Base-by-base conservation (phyloP, 1,139 yeast species). In the Pneumocystis jirovecii region DNA sequence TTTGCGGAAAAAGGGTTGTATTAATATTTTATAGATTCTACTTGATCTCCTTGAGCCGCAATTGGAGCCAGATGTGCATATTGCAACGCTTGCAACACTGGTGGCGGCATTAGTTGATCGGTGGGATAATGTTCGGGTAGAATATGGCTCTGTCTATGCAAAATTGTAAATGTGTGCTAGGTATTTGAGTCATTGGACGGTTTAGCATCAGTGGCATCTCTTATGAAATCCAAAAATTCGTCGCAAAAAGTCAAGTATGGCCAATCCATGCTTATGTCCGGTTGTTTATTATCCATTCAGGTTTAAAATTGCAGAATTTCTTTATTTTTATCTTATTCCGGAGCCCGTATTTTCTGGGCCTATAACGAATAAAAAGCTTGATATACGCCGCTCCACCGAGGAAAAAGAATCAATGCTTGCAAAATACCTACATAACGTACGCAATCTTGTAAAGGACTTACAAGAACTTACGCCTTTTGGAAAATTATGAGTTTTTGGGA, bases 281-380 rank as follows among this genome's bases (percentile, higher is more conserved):
- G n/a, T 39, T 45, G 19, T 39, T 45, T 45, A 7, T 19, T 45
- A 1, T 21, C 21, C 21, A 21, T 45, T 12, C 21, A 45, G 56
- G 21, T 82, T 86, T 69, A 84, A 85, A 70, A 81, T 85, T 39
- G 80, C 87, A 63, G 95, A 87, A 74, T 87, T 87, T 72, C 76
- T 87, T 66, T 81, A 87, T 67, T 85, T 87, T 72, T 87, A 87
- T 71, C 74, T 87, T 67, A 80, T 83, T 7, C 91, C 89, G n/a
- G 95, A 87, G 73, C 75, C 62, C 15, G 37, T 59, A 8, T 80
- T 1, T 74, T 70, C 21, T 66, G 68, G 29, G 64, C 64, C 56
- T 64, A 66, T 37, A 64, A 60, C n/a, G 3, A 61, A 39, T 15
- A 61, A 10, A 68, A 68, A n/a, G 71, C 61, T 50, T 17, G 57